Evolutionary conservation across 2,329 filamentous ascomycete genomes (phyloP).

Genomic region (Botryotinia globosa): DNA sequence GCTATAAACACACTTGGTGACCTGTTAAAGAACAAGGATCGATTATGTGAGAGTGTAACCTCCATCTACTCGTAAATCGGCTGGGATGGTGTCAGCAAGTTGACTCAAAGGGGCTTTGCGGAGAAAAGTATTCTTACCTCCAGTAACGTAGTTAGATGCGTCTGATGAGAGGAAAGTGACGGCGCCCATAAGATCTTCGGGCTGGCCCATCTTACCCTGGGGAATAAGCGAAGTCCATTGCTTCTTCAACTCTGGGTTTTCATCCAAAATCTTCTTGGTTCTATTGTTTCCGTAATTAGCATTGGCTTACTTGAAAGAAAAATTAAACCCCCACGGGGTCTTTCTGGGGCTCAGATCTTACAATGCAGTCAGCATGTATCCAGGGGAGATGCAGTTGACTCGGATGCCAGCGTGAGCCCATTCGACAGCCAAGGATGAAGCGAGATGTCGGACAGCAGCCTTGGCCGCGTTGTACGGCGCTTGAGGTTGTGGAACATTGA

Average conservation of each 20-base stretch:
- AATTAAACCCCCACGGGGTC: conserved; percentile 10
- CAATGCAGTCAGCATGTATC: conserved; percentile 95
- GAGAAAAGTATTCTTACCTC: conserved; percentile 33
- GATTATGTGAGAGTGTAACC: conserved; percentile 24
- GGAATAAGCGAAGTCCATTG: conserved; percentile 93
- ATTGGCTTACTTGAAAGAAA: neutral
- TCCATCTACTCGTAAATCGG: conserved; percentile 24
- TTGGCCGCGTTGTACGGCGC: conserved; percentile 92
- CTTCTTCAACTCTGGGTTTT: conserved; percentile 84
- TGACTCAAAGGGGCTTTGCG: neutral
- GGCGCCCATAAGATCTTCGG: conserved; percentile 89
- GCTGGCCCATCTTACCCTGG: conserved; percentile 87
- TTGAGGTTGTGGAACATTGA: conserved; percentile 94
- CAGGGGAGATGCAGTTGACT: conserved; percentile 92
- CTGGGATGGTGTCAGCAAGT: conserved; percentile 7
- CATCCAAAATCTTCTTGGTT: conserved; percentile 89
- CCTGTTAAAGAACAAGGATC: conserved; percentile 2
- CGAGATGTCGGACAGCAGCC: conserved; percentile 85
- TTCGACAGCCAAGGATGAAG: conserved; percentile 84
- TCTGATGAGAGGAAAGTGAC: conserved; percentile 66
- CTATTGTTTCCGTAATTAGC: conserved; percentile 45
- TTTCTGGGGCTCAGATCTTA: conserved; percentile 47
- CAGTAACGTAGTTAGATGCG: conserved; percentile 59
- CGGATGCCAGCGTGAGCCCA: conserved; percentile 87
- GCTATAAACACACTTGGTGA: neutral